phyloP scores from a whole-genome alignment of 495 filamentous ascomycete genomes.

The Physcia stellaris region DNA sequence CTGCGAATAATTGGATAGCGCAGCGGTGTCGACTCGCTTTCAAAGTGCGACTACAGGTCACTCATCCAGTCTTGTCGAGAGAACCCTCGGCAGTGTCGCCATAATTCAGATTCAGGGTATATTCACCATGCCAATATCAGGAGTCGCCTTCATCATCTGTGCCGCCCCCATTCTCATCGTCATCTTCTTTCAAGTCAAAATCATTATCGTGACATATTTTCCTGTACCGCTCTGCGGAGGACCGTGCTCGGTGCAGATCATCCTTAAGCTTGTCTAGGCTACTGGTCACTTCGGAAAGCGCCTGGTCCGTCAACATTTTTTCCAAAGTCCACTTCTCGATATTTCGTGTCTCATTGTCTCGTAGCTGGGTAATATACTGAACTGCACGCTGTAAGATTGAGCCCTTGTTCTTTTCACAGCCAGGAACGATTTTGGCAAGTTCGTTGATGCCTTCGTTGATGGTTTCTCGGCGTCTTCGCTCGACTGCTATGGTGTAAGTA shows the following conservation, averaged over 20 bases:
- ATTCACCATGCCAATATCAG: not conserved
- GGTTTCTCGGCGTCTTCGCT: constrained; percentile 91
- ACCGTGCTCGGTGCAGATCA: not conserved
- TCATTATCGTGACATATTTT: no score
- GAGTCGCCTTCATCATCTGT: not conserved
- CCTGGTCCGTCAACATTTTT: constrained; percentile 89
- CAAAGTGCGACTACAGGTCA: no score
- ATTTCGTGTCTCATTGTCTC: constrained; percentile 85
- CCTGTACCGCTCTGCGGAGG: no score
- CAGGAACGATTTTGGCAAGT: constrained; percentile 91
- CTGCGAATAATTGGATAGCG: no score
- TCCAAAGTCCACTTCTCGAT: constrained; percentile 95
- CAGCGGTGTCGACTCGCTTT: no score
- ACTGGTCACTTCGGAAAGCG: constrained; percentile 75
- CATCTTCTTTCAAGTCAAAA: not conserved
- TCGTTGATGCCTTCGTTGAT: constrained; percentile 99
- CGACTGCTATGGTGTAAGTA: constrained; percentile 43
- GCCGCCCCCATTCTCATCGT: not conserved
- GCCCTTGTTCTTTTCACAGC: constrained; percentile 98
- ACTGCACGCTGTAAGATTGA: constrained; percentile 91
- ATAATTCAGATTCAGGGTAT: no score
- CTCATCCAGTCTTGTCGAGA: no score
- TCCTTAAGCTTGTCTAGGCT: constrained; percentile 51
- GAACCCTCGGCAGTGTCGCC: no score
- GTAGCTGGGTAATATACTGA: constrained; percentile 83